Evolutionary conservation across 805 yeast genomes (phyloP), one percentile per base, ranked within the genome.

Genomic region (Suhomyces tanzawaensis): DNA sequence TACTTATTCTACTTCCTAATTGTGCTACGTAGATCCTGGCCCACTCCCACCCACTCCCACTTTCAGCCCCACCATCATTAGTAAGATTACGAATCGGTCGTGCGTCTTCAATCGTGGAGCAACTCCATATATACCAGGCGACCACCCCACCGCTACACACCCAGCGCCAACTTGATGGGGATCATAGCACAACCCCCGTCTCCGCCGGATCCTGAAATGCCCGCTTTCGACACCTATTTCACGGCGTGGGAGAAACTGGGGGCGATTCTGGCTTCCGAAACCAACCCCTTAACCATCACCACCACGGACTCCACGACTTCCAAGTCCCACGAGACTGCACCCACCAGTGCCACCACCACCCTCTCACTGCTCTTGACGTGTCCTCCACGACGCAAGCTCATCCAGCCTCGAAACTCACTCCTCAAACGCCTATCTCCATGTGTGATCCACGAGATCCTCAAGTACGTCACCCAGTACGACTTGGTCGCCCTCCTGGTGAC

Each of bases 391-490:
- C 18, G 28, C 19, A 32, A n/a, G 15, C 11, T n/a, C 16, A 8
- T 16, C 14, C 34, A 32, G 34, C 34, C 34, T 9, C 21, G 27
- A 13, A 22, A 32, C 7, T 32, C 34, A 7, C 13, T 32, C 15
- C 13, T 34, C 13, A 13, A 28, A 4, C 21, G 19, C 19, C 36
- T 55, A 7, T 55, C 58, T 13, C 23, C 36, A 21, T 23, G 16
- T 11, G 30, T 44, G n/a, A 28, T 46, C 9, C 27, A 12, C n/a
- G 31, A 34, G 13, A 39, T 60, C 4, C 46, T 58, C 25, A 49
- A 55, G 34, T 43, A 57, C 41, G 65, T 64, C 6, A 51, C 47
- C 37, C 70, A 64, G 34, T 60, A 39, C 46, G 68, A 62, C 39
- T 43, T 63, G 39, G 44, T 53, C 4, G 52, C 44, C 34, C 35